These are phyloP conservation scores for Neodidymelliopsis sp. DNA, from an alignment of 2,329 filamentous ascomycete species.

Conservation along the genomic window DNA sequence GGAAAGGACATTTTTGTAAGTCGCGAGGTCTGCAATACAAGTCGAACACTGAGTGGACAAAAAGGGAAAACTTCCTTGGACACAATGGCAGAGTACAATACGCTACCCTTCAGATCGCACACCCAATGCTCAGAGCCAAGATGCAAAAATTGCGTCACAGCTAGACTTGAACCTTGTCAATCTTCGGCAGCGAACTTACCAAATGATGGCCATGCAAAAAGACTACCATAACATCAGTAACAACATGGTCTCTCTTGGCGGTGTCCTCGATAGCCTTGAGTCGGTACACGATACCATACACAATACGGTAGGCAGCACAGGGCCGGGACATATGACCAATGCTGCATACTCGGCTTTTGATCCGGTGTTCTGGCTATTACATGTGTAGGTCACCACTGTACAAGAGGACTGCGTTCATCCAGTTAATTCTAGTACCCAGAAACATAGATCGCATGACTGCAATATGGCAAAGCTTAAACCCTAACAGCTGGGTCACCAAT, in stretches of 20 bases:
- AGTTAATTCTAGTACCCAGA: conserved; percentile 31
- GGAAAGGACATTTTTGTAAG: conserved; percentile 17
- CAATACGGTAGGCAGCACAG: conserved; percentile 33
- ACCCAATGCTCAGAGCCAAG: conserved; percentile 31
- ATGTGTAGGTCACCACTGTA: conserved; percentile 52
- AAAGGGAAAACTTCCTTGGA: conserved; percentile 25
- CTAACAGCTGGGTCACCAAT: conserved; percentile 69
- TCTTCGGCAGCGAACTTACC: conserved; percentile 58
- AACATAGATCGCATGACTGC: conserved; percentile 79
- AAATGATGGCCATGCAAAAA: conserved; percentile 64
- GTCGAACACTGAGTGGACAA: background rate
- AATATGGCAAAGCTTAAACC: conserved; percentile 79
- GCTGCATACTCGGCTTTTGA: conserved; percentile 80
- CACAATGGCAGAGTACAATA: conserved; percentile 53
- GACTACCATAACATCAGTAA: conserved; percentile 65
- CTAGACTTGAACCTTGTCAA: conserved; percentile 73
- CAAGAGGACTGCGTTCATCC: background rate
- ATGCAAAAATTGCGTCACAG: conserved; percentile 27
- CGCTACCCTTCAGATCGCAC: conserved; percentile 26
- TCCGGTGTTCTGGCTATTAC: conserved; percentile 80
- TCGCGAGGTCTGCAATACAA: background rate
- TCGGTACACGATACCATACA: conserved; percentile 41
- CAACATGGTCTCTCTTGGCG: conserved; percentile 54
- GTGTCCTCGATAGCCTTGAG: conserved; percentile 32
- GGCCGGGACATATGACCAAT: conserved; percentile 58